A percentile compares a stretch with the other conserved stretches of the same genome.
These are phyloP conservation scores for Aspergillus sp. DNA, from an alignment of 2,329 filamentous ascomycete species.

Conservation along the genomic window DNA sequence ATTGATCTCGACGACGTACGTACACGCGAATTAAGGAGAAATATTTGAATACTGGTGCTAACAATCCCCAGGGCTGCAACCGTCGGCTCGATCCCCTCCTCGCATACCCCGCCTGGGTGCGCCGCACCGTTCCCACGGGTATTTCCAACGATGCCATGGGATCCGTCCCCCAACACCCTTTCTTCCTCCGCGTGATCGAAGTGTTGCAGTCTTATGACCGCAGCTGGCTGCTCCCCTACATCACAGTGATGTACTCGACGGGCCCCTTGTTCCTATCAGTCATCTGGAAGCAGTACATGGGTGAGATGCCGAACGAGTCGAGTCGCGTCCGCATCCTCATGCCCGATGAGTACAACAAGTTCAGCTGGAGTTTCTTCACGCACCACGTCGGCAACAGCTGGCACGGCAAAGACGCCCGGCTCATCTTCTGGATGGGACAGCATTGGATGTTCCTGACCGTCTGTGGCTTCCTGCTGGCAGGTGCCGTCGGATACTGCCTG, in stretches of 20 bases:
- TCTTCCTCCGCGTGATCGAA: conserved; percentile 69
- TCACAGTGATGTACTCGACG: conserved; percentile 77
- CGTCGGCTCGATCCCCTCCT: conserved; percentile 67
- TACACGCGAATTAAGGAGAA: too few relatives aligned
- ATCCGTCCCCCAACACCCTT: conserved; percentile 68
- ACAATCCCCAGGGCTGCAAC: conserved; percentile 59
- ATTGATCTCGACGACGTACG: conserved; percentile 72
- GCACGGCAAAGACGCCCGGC: conserved; percentile 62
- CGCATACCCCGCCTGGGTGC: conserved; percentile 67
- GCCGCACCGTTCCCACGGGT: conserved; percentile 71
- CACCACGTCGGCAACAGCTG: conserved; percentile 65
- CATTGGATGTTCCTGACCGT: conserved; percentile 58
- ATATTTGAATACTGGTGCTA: too few relatives aligned
- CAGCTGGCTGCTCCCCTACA: conserved; percentile 69
- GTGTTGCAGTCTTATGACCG: conserved; percentile 66
- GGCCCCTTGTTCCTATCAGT: conserved; percentile 75
- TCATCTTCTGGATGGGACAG: conserved; percentile 64
- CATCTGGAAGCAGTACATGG: conserved; percentile 72
- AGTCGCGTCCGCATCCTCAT: conserved; percentile 66
- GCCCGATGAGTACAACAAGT: conserved; percentile 67
- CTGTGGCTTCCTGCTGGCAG: conserved; percentile 50
- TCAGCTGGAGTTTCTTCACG: conserved; percentile 71
- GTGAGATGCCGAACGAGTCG: conserved; percentile 40
- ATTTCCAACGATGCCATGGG: conserved; percentile 83
- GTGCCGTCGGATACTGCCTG: conserved; percentile 45